phyloP scores from a whole-genome alignment of 1,284 basidiomycete species.

The Melanopsichium pennsylvanicum region DNA sequence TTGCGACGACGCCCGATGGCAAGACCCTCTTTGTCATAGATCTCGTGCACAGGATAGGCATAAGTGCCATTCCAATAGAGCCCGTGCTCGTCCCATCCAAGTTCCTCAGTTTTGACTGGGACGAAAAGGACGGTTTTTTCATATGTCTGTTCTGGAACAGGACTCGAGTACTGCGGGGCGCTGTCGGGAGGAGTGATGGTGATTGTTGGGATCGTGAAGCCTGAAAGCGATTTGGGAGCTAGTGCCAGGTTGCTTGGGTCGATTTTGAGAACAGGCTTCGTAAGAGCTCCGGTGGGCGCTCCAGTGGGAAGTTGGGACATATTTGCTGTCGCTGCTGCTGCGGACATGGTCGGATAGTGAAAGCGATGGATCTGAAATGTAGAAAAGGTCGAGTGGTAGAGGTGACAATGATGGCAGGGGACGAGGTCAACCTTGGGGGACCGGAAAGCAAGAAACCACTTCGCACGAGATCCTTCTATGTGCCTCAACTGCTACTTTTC shows the following conservation, averaged over 20 bases:
- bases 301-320: constrained; percentile 6
- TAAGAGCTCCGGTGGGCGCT: no score
- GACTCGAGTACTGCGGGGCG: constrained; percentile 23
- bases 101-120: constrained; percentile 56
- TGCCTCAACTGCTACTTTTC: neutral
- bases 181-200: constrained; percentile 46
- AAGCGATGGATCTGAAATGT: neutral
- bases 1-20: constrained; percentile 38
- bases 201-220: constrained; percentile 45
- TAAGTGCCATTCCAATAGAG: constrained; percentile 59
- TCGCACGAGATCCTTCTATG: neutral
- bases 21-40: constrained; percentile 36
- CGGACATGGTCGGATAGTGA: constrained; percentile 1
- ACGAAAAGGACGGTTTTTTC: constrained; percentile 54
- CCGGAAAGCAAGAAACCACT: neutral
- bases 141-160: constrained; percentile 47
- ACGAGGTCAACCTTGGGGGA: no score
- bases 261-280: constrained; percentile 16
- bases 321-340: constrained; percentile 11
- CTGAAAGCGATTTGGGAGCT: neutral
- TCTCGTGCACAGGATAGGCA: constrained; percentile 47
- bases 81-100: constrained; percentile 58
- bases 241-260: constrained; percentile 6
- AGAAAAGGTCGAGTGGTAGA: neutral
- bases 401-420: no score